Evolutionary conservation across 116 monocot genomes (phyloP).

Genomic region (Cymodocea nodosa): DNA sequence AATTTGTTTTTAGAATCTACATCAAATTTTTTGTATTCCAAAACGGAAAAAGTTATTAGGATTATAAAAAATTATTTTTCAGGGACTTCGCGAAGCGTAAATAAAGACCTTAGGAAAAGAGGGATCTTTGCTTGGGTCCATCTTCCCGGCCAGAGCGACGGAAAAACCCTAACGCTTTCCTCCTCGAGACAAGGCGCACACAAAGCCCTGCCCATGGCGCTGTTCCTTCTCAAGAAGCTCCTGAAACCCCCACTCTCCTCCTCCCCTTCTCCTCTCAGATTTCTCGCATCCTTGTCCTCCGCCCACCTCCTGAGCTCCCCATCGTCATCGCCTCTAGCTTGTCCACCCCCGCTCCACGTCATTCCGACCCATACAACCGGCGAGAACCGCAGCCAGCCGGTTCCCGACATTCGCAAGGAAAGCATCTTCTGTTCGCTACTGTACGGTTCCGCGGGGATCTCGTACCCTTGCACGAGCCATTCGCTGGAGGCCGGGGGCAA

Average conservation of each 20-base stretch:
- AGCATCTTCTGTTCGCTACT: neutral
- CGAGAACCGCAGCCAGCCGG: neutral
- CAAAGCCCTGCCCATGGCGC: neutral
- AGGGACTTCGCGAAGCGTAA: too few relatives aligned
- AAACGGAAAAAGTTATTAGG: too few relatives aligned
- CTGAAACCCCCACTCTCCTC: neutral
- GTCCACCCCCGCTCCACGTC: neutral
- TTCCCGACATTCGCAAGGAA: neutral
- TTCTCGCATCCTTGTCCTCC: neutral
- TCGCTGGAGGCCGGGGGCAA: neutral
- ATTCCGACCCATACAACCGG: neutral
- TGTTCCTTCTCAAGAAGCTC: conserved; percentile 1
- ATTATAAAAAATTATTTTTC: too few relatives aligned
- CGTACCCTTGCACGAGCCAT: neutral
- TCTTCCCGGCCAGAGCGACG: too few relatives aligned
- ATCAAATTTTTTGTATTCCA: too few relatives aligned
- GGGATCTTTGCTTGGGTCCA: too few relatives aligned
- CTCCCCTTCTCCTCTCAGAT: neutral
- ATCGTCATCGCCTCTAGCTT: neutral
- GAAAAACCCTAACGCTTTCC: neutral
- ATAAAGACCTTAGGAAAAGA: too few relatives aligned
- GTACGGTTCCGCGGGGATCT: neutral
- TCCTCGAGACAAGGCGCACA: neutral
- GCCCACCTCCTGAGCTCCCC: neutral
- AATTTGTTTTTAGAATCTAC: too few relatives aligned